Percentiles rank a stretch among this genome's conserved stretches.
Evolutionary conservation across 2,329 filamentous ascomycete genomes (phyloP).

Genomic region (Cyphellophora europaea): DNA sequence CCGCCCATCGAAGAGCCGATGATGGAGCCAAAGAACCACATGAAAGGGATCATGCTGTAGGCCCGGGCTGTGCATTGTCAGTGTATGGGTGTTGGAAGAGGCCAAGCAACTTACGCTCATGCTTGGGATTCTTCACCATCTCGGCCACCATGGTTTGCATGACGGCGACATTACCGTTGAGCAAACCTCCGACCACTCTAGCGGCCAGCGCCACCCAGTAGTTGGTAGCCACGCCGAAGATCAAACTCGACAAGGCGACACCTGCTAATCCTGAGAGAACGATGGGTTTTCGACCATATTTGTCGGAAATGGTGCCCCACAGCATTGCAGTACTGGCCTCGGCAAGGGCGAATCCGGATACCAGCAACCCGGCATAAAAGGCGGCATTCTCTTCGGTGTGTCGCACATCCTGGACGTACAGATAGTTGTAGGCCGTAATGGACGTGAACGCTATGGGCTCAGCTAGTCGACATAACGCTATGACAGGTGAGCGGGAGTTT

Average conservation of each 20-base stretch:
- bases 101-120: conserved; percentile 24
- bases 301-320: conserved; percentile 33
- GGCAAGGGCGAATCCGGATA: conserved; percentile 35
- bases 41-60: conserved; percentile 7
- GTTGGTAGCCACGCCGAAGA: conserved; percentile 29
- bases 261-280: conserved; percentile 26
- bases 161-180: conserved; percentile 65
- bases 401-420: conserved; percentile 30
- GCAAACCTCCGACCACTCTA: conserved; percentile 46
- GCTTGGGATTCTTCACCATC: conserved; percentile 51
- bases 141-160: conserved; percentile 66
- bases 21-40: conserved; percentile 5
- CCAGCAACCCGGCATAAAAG: conserved; percentile 17
- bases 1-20: conserved; percentile 7
- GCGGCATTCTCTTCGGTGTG: conserved; percentile 17
- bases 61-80: conserved; percentile 4
- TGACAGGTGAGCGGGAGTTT: background rate
- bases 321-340: conserved; percentile 32
- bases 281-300: conserved; percentile 26
- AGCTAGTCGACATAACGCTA: conserved; percentile 36
- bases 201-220: conserved; percentile 35
- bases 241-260: conserved; percentile 29
- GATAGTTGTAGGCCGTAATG: conserved; percentile 34
- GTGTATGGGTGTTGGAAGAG: background rate
- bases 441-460: conserved; percentile 38